These are phyloP conservation scores for Globisporangium takayamanum DNA, from an alignment of 352 stramenopile species.

Conservation along the genomic window DNA sequence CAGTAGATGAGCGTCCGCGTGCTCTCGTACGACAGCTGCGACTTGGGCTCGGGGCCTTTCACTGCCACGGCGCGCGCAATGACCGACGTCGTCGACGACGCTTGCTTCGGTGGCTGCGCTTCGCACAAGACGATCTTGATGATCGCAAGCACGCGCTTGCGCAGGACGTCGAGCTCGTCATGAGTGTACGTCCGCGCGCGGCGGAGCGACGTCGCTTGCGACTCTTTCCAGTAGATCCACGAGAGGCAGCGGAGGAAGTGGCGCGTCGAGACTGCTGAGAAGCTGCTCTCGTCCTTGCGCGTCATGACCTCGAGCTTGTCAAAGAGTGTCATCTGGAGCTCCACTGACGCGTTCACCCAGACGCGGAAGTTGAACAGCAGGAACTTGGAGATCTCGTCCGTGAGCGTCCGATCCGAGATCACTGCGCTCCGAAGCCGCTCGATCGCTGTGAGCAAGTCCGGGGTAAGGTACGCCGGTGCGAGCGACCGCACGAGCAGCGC, in stretches of 20 bases:
- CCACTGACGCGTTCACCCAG: slow-evolving; percentile 71
- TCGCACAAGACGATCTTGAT: slow-evolving; percentile 79
- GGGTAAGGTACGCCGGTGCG: slow-evolving; percentile 57
- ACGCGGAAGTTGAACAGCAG: slow-evolving; percentile 84
- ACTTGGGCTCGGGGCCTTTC: slow-evolving; percentile 62
- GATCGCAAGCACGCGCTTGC: slow-evolving; percentile 63
- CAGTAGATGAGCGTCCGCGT: slow-evolving; percentile 80
- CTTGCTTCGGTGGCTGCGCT: slow-evolving; percentile 37
- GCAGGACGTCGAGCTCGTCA: slow-evolving; percentile 57
- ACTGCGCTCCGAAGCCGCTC: slow-evolving; percentile 69
- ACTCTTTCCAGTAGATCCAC: slow-evolving; percentile 73
- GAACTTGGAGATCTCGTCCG: slow-evolving; percentile 80
- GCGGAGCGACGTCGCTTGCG: slow-evolving; percentile 38
- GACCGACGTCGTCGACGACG: slow-evolving; percentile 29
- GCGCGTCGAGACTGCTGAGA: slow-evolving; percentile 65
- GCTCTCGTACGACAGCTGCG: slow-evolving; percentile 76
- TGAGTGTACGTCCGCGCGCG: slow-evolving; percentile 37
- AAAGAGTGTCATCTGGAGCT: slow-evolving; percentile 66
- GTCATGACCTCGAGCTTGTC: slow-evolving; percentile 78
- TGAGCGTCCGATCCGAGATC: slow-evolving; percentile 69
- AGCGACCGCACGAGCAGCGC: slow-evolving; percentile 63
- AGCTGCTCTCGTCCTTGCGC: slow-evolving; percentile 61
- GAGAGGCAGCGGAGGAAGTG: slow-evolving; percentile 80
- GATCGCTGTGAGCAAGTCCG: slow-evolving; percentile 59
- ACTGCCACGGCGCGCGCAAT: slow-evolving; percentile 30